phyloP scores from a whole-genome alignment of 495 filamentous ascomycete species.

The Elasticomyces elasticus region DNA sequence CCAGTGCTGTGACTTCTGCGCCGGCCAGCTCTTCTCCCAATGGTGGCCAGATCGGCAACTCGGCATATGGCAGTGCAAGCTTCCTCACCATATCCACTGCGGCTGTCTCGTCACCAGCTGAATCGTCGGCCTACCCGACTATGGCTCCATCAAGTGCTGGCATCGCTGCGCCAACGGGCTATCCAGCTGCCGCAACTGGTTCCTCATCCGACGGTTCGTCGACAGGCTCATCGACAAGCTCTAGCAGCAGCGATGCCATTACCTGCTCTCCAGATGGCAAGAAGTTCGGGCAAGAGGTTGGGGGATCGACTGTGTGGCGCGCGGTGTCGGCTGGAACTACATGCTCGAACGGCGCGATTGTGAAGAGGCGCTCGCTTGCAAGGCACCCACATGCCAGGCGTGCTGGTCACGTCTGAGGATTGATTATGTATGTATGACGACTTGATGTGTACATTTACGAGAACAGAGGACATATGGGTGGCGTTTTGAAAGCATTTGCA shows the following conservation, averaged over 20 bases:
- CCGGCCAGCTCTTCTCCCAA: not conserved
- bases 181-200: slow-evolving; percentile 1
- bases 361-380: not conserved
- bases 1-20: not conserved
- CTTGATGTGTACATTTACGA: not conserved
- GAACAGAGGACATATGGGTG: too few species aligned
- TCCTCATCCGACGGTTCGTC: slow-evolving; percentile 3
- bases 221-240: not conserved
- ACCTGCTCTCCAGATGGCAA: slow-evolving; percentile 22
- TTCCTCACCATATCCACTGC: slow-evolving; percentile 2
- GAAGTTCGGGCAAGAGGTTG: slow-evolving; percentile 24
- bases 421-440: not conserved
- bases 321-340: slow-evolving; percentile 30
- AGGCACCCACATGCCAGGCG: slow-evolving; percentile 2
- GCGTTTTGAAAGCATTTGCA: too few species aligned
- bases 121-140: slow-evolving; percentile 7
- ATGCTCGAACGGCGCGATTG: slow-evolving; percentile 20
- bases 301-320: slow-evolving; percentile 14
- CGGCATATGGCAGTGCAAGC: not conserved
- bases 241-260: not conserved
- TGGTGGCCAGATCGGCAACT: not conserved
- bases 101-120: slow-evolving; percentile 8
- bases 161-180: slow-evolving; percentile 10
- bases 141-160: slow-evolving; percentile 3
- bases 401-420: not conserved